Conservation (phyloP, 2,329 filamentous ascomycete genomes). For the Aureobasidium sp. region DNA sequence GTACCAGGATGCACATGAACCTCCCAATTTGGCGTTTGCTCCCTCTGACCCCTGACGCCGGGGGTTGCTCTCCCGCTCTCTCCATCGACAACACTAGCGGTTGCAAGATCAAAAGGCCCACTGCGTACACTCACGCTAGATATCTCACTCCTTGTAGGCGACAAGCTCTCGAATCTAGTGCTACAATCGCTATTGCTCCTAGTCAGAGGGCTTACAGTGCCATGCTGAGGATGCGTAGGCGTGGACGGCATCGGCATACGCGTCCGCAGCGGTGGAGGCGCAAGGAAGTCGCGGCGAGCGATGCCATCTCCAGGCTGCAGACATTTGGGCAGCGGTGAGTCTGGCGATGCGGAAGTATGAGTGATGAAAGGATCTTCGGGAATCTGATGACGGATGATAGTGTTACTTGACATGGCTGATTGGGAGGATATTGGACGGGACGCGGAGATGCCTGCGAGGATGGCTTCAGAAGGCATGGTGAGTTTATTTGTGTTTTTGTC, state of each 20-base stretch:
- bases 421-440: not conserved
- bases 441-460: not conserved
- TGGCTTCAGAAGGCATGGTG: constrained; percentile 6
- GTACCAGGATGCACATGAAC: constrained; percentile 1
- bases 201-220: not conserved
- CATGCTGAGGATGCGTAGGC: not conserved
- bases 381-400: not conserved
- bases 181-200: constrained; percentile 9
- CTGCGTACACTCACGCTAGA: not conserved
- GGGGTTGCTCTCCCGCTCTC: not conserved
- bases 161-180: not conserved
- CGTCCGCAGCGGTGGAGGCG: not conserved
- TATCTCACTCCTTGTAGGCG: not conserved
- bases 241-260: not conserved
- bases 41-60: not conserved
- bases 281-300: not conserved
- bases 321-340: not conserved
- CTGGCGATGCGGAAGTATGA: not conserved
- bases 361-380: not conserved
- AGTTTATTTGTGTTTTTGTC: constrained; percentile 3
- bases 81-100: not conserved
- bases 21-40: constrained; percentile 8
- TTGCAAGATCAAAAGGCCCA: not conserved
- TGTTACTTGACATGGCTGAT: not conserved
- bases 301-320: not conserved